Evolutionary conservation across 306 rosid species (phyloP).

Genomic region (Cajanus cajan): DNA sequence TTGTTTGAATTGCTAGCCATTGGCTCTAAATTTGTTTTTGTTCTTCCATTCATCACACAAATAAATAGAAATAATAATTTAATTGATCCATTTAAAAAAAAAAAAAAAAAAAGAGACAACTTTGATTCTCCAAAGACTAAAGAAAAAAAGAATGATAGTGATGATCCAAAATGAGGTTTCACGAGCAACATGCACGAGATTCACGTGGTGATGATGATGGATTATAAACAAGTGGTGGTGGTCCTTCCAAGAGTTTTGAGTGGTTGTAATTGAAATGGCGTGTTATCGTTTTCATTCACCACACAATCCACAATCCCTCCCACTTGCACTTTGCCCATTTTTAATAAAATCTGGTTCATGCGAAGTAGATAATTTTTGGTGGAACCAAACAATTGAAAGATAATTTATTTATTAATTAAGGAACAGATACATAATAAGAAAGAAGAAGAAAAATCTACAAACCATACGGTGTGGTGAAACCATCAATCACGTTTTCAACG

Average conservation of each 20-base stretch:
- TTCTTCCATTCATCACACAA: background rate
- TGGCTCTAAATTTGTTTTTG: background rate
- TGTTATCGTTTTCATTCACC: background rate
- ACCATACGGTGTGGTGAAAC: background rate
- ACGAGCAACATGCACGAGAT: background rate
- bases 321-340: background rate
- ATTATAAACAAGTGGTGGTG: background rate
- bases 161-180: background rate
- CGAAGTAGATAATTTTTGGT: background rate
- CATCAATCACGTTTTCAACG: slow-evolving; percentile 26
- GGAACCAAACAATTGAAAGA: background rate
- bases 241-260: background rate
- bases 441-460: background rate
- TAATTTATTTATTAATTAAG: no score
- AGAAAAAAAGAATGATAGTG: background rate
- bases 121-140: no score
- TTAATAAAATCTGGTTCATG: background rate
- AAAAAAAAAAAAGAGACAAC: no score
- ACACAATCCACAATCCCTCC: background rate
- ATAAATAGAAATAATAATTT: background rate
- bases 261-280: background rate
- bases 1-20: background rate
- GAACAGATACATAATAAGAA: no score
- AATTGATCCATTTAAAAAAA: background rate
- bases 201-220: background rate